Evolutionary conservation across 306 rosid species (phyloP).

Genomic region (Dryas drummondii): DNA sequence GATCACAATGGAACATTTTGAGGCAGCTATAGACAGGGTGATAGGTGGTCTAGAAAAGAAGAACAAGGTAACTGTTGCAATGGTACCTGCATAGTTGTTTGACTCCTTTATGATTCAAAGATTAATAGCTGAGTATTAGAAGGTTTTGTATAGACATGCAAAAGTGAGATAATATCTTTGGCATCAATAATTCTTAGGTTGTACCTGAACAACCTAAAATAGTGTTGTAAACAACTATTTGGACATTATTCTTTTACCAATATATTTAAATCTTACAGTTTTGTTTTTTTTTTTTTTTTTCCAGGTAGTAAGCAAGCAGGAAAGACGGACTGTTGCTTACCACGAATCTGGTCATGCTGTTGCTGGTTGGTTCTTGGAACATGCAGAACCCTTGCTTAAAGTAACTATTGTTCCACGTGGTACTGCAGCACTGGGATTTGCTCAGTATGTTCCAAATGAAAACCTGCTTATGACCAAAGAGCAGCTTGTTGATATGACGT

Average conservation of each 20-base stretch:
- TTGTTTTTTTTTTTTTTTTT: slow-evolving; percentile 5
- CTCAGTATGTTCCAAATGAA: slow-evolving; percentile 90
- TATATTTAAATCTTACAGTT: background rate
- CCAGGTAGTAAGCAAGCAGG: slow-evolving; percentile 89
- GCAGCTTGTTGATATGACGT: slow-evolving; percentile 88
- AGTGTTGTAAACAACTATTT: slow-evolving; percentile 5
- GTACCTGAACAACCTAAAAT: background rate
- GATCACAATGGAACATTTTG: slow-evolving; percentile 79
- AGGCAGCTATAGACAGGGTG: slow-evolving; percentile 86
- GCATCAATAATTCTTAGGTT: background rate
- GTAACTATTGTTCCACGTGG: slow-evolving; percentile 95
- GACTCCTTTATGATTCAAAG: background rate
- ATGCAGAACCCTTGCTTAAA: slow-evolving; percentile 82
- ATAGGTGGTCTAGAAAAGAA: slow-evolving; percentile 96
- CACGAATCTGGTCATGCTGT: slow-evolving; percentile 99
- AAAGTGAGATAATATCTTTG: background rate
- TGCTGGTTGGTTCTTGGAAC: slow-evolving; percentile 87
- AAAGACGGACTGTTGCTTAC: slow-evolving; percentile 90
- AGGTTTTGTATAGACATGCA: background rate
- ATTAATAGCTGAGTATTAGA: background rate
- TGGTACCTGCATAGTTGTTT: background rate
- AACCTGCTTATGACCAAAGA: slow-evolving; percentile 93
- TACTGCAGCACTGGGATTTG: slow-evolving; percentile 92
- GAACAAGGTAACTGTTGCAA: slow-evolving; percentile 58
- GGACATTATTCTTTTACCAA: background rate